Percentiles rank a stretch among this genome's conserved stretches.
phyloP scores from a whole-genome alignment of 768 basidiomycete species.

The Imleria badia region DNA sequence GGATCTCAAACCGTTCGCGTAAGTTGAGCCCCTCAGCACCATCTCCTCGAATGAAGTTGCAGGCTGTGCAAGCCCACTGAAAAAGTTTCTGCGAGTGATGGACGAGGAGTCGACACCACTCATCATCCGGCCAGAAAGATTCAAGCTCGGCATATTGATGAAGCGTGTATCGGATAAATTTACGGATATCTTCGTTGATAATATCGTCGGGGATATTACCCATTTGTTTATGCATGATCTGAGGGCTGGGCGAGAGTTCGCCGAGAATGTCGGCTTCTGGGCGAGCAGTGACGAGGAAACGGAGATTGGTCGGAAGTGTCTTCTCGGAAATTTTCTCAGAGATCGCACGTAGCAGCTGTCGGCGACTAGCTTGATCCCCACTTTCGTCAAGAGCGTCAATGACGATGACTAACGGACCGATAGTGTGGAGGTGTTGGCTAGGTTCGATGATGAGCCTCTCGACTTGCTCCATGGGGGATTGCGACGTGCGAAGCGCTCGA shows the following conservation, averaged over 20 bases:
- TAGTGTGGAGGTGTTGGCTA: slow-evolving; percentile 4
- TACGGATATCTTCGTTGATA: background rate
- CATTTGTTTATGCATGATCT: slow-evolving; percentile 10
- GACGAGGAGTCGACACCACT: too few species aligned
- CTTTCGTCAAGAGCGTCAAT: slow-evolving; percentile 31
- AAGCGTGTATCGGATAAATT: background rate
- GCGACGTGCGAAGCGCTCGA: slow-evolving; percentile 1
- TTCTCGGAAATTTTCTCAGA: background rate
- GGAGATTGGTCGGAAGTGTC: slow-evolving; percentile 1
- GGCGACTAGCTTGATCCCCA: slow-evolving; percentile 4
- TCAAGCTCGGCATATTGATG: background rate
- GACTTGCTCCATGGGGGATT: slow-evolving; percentile 12
- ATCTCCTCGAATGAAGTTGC: slow-evolving; percentile 8
- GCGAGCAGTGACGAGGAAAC: slow-evolving; percentile 13
- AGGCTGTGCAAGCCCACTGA: background rate
- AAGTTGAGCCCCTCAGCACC: background rate
- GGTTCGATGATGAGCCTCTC: slow-evolving; percentile 23
- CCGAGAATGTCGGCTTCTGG: slow-evolving; percentile 1
- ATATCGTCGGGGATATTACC: background rate
- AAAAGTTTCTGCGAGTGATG: slow-evolving; percentile 17
- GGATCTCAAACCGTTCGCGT: background rate
- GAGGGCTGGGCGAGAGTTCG: slow-evolving; percentile 10
- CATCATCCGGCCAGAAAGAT: background rate
- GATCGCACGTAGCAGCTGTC: slow-evolving; percentile 15
- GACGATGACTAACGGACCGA: slow-evolving; percentile 28